Conservation (phyloP, 371 early-diverging fungal species). For the Mortierella sp. region DNA sequence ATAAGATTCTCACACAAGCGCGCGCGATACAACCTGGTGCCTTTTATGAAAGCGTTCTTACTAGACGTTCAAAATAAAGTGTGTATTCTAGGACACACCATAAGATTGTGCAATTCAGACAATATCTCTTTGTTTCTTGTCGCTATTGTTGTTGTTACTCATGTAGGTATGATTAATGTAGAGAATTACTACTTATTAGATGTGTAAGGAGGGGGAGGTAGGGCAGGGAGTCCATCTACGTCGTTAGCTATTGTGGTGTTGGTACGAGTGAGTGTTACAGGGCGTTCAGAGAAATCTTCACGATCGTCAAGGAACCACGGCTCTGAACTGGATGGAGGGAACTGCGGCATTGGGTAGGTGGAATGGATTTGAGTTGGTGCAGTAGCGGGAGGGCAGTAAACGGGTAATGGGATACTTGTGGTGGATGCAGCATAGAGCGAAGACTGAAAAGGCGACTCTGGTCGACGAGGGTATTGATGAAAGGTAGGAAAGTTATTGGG, state of each 20-base stretch:
- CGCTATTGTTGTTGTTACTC: too few species aligned
- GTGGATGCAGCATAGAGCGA: neutral
- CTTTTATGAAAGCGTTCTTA: too few species aligned
- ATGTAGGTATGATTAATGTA: too few species aligned
- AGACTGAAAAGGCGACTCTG: neutral
- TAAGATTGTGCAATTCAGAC: too few species aligned
- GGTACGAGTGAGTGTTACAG: neutral
- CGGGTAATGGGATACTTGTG: neutral
- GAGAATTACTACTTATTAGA: constrained; percentile 9
- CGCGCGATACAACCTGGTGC: too few species aligned
- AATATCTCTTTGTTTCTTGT: too few species aligned
- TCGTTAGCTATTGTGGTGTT: neutral
- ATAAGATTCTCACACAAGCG: too few species aligned
- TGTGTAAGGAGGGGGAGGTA: constrained; percentile 36
- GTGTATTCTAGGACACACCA: too few species aligned
- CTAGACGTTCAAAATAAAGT: too few species aligned
- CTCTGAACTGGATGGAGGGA: neutral
- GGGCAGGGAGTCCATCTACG: neutral
- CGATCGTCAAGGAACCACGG: neutral
- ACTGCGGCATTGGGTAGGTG: neutral
- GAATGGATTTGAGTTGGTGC: neutral
- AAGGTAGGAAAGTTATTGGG: neutral
- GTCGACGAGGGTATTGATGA: neutral
- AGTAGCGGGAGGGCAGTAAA: neutral
- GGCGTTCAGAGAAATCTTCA: neutral